Evolutionary conservation across 495 filamentous ascomycete species (phyloP), one percentile per base, ranked within the genome.

Genomic region (Copromyces sp.): DNA sequence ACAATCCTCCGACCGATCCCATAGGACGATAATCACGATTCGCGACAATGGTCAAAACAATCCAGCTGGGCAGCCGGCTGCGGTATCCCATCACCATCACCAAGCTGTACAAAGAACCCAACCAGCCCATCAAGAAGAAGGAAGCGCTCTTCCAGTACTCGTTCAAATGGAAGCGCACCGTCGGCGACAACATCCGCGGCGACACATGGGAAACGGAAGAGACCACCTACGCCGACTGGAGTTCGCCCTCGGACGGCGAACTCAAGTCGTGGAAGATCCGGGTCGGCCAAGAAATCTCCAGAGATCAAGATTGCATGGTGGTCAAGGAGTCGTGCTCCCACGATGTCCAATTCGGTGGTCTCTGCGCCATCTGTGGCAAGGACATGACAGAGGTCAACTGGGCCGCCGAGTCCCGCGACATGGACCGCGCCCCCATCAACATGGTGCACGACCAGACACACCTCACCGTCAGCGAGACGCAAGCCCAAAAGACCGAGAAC

Each of bases 71-170:
- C 75, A 79, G 78, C 78, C 83, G 84, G 71, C 87, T 98, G 69
- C 92, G 92, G 81, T 99, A 97, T 82, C 95, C 95, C 73, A 94
- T 98, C 84, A 98, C 93, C 77, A 91, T 99, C 81, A 93, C 89
- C 76, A 90, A 92, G 81, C 86, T 98, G 74, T 89, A 94, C 40
- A 94, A 94, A 81, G 80, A 86, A 76, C 87, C 89, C 7, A 90
- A 90, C 80, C 92, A 97, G 74, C 79, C 86, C 78, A 87, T 99
- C 79, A 84, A 89, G 75, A 90, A 90, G 80, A 87, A 91, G 80
- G 90, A 92, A 73, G 84, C 90, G 3, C 82, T 98, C 42, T 89
- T 99, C 76, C 87, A 90, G 77, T 99, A 97, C 87, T 87, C 87
- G 40, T 99, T 95, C 82, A 88, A 81, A 68, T 89, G 91, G 84